Conservation (phyloP, 2,329 filamentous ascomycete genomes). For the Beauveria australis region DNA sequence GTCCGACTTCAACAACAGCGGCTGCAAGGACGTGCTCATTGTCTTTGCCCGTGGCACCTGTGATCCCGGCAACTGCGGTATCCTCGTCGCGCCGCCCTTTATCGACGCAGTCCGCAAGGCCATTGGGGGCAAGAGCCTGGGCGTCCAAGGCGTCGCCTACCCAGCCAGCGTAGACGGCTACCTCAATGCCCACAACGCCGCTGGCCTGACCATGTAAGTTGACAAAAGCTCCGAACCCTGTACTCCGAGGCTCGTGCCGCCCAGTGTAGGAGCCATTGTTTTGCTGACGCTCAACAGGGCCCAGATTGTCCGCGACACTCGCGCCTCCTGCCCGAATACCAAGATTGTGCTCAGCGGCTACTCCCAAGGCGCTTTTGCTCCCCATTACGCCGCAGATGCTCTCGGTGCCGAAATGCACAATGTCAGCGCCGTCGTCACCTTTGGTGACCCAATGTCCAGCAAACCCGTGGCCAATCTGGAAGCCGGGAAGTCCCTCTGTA, state of each 20-base stretch:
- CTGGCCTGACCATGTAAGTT: slow-evolving; percentile 19
- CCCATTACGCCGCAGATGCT: slow-evolving; percentile 19
- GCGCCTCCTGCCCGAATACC: slow-evolving; percentile 13
- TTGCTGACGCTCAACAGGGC: slow-evolving; percentile 22
- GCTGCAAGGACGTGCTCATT: slow-evolving; percentile 21
- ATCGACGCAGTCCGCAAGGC: slow-evolving; percentile 16
- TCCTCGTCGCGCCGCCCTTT: slow-evolving; percentile 21
- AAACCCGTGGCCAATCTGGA: slow-evolving; percentile 17
- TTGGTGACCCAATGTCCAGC: slow-evolving; percentile 22
- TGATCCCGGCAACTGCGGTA: slow-evolving; percentile 22
- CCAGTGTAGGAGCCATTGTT: not conserved
- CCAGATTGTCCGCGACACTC: slow-evolving; percentile 21
- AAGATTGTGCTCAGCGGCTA: slow-evolving; percentile 19
- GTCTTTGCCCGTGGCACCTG: slow-evolving; percentile 24
- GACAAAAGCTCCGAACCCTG: no score
- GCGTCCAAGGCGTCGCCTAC: slow-evolving; percentile 21
- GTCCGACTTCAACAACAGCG: slow-evolving; percentile 11
- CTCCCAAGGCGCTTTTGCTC: slow-evolving; percentile 21
- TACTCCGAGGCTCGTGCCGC: not conserved
- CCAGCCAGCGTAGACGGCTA: slow-evolving; percentile 21
- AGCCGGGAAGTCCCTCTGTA: slow-evolving; percentile 14
- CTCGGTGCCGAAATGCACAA: slow-evolving; percentile 18
- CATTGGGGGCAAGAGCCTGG: slow-evolving; percentile 14
- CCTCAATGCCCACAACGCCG: slow-evolving; percentile 15
- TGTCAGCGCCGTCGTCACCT: slow-evolving; percentile 23